phyloP scores from a whole-genome alignment of 371 early-diverging fungal species.

The Rhizomucor pusillus region DNA sequence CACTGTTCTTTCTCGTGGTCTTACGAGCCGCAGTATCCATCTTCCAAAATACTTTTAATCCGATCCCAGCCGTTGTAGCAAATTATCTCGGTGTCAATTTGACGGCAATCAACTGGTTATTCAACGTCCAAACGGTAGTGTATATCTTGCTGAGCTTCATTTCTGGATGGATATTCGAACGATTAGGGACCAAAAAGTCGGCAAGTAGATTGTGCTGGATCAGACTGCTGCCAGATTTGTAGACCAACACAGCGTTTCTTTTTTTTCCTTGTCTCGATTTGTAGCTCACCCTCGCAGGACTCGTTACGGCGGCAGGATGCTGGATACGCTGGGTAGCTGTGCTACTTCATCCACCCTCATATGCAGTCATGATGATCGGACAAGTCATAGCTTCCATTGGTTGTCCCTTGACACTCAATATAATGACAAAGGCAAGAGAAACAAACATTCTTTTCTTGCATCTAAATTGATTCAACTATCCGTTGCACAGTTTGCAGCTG shows the following conservation, averaged over 20 bases:
- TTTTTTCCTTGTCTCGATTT: neutral
- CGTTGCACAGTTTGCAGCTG: conserved; percentile 23
- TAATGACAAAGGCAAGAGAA: conserved; percentile 47
- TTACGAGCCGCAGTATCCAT: conserved; percentile 36
- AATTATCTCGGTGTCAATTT: conserved; percentile 29
- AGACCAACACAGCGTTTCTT: no score
- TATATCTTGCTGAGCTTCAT: conserved; percentile 49
- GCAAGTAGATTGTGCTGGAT: no score
- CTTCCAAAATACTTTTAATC: conserved; percentile 38
- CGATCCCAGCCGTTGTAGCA: conserved; percentile 38
- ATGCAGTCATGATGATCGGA: conserved; percentile 53
- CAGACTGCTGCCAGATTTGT: no score
- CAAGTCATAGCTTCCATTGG: conserved; percentile 60
- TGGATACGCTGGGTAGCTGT: conserved; percentile 59
- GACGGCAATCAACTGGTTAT: conserved; percentile 37
- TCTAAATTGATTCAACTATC: no score
- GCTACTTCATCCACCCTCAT: conserved; percentile 33
- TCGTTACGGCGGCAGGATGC: conserved; percentile 50
- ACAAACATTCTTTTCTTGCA: no score
- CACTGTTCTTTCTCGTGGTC: conserved; percentile 29
- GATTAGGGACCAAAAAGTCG: conserved; percentile 43
- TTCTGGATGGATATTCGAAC: conserved; percentile 51
- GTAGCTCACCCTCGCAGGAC: conserved; percentile 47
- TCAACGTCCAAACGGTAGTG: conserved; percentile 43
- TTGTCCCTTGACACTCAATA: conserved; percentile 61